phyloP scores from a whole-genome alignment of 352 stramenopile species.

The Globisporangium splendens region DNA sequence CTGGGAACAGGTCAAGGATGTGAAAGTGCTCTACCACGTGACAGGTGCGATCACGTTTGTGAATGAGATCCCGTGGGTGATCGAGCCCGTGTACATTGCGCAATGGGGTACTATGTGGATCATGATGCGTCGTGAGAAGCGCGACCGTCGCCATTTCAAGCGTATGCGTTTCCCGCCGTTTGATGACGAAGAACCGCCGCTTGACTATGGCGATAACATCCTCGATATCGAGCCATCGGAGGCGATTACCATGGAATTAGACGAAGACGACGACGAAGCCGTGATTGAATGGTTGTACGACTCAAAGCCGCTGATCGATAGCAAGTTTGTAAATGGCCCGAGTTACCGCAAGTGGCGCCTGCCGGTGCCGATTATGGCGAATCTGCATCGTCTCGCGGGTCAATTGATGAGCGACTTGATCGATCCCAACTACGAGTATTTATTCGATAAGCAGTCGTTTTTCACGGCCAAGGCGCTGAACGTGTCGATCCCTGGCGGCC shows the following conservation, averaged over 20 bases:
- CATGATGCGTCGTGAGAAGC: slow-evolving; percentile 99
- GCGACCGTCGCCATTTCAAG: slow-evolving; percentile 99
- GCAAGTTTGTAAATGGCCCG: slow-evolving; percentile 95
- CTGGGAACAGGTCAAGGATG: slow-evolving; percentile 99
- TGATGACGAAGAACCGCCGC: slow-evolving; percentile 98
- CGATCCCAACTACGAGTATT: slow-evolving; percentile 95
- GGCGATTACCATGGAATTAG: slow-evolving; percentile 96
- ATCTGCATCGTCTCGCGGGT: slow-evolving; percentile 95
- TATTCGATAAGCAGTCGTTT: slow-evolving; percentile 96
- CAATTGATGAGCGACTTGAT: slow-evolving; percentile 96
- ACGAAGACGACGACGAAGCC: slow-evolving; percentile 92
- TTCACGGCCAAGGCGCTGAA: slow-evolving; percentile 99
- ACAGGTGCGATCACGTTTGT: slow-evolving; percentile 99
- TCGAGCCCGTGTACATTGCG: slow-evolving; percentile 99
- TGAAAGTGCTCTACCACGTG: slow-evolving; percentile 99
- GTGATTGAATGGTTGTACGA: slow-evolving; percentile 99
- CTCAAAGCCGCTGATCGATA: slow-evolving; percentile 89
- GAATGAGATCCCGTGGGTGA: slow-evolving; percentile 98
- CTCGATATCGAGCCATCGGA: slow-evolving; percentile 96
- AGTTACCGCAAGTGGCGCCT: slow-evolving; percentile 98
- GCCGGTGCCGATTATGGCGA: slow-evolving; percentile 97
- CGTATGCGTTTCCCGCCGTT: slow-evolving; percentile 99
- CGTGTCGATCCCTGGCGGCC: slow-evolving; percentile 97
- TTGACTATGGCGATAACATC: slow-evolving; percentile 97
- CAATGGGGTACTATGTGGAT: slow-evolving; percentile 99